Evolutionary conservation across 495 filamentous ascomycete genomes (phyloP), one percentile per base, ranked within the genome.

Genomic region (Penicillium pancosmium): DNA sequence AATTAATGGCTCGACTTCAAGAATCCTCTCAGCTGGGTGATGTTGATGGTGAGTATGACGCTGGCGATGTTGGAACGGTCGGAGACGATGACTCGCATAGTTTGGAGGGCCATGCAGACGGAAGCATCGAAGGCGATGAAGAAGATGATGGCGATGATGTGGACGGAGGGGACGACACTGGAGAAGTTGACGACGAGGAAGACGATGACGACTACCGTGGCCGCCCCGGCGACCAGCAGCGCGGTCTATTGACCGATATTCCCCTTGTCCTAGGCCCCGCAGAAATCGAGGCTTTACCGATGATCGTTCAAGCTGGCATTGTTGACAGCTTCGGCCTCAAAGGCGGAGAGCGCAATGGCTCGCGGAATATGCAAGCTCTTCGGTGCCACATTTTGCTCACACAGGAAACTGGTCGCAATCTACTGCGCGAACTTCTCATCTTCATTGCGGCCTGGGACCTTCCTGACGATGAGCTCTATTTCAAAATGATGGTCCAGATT

Each of bases 381-480:
- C 80, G 92, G 44, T 96, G 92, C 64, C 90, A 95, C 61, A 90
- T 96, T 55, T 81, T 97, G 36, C 78, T 97, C 54, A 91, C 91
- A 0, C 85, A 92, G 55, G 90, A 93, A 56, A 91, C 89, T 56
- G 93, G 93, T 15, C 85, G 90, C 43, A 96, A 94, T 63, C 79
- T 97, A 5, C 82, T 97, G 7, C 82, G 92, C 46, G 92, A 97
- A 65, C 84, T 97, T 52, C 79, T 97, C 21, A 95, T 97, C 55
- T 97, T 97, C 72, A 93, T 97, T 55, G 93, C 93, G 13, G 92
- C 94, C 13, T 97, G 93, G 93, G 92, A 97, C 67, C 86, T 96
- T 57, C 87, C 87, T 13, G 92, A 97, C 64, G 88, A 92, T 43
- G 90, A 93, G 61, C 81, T 94, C 12, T 96, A 96, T 64, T 96